Conservation (phyloP, 176 grass and related monocot species). For the Raddia distichophylla region DNA sequence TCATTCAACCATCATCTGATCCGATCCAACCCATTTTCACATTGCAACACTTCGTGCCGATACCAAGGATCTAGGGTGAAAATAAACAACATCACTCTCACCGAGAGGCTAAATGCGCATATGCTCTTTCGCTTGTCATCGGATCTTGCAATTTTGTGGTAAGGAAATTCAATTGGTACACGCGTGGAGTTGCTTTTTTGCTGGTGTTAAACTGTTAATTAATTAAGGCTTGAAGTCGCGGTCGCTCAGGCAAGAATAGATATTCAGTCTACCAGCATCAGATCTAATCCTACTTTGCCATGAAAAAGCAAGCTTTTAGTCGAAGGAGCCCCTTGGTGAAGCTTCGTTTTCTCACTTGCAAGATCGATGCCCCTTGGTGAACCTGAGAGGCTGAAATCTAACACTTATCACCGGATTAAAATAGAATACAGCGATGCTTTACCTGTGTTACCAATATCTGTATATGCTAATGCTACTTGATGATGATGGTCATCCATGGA, state of each 20-base stretch:
- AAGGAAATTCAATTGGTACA: neutral
- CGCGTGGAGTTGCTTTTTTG: neutral
- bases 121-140: neutral
- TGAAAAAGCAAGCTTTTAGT: constrained; percentile 16
- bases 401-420: neutral
- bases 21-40: too few relatives aligned
- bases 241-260: neutral
- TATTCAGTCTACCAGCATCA: neutral
- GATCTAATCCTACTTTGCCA: neutral
- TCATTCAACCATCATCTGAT: too few relatives aligned
- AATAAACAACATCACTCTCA: too few relatives aligned
- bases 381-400: neutral
- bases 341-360: neutral
- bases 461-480: neutral
- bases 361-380: constrained; percentile 11
- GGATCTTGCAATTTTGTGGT: neutral
- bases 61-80: too few relatives aligned
- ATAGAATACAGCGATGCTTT: neutral
- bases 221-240: neutral
- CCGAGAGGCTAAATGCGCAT: too few relatives aligned
- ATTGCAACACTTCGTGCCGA: too few relatives aligned
- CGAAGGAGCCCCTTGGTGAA: neutral
- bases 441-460: neutral
- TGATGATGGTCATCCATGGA: too few relatives aligned
- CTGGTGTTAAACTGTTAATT: neutral